Base-by-base conservation (phyloP, 495 filamentous ascomycete species). In the Terfezia boudieri region DNA sequence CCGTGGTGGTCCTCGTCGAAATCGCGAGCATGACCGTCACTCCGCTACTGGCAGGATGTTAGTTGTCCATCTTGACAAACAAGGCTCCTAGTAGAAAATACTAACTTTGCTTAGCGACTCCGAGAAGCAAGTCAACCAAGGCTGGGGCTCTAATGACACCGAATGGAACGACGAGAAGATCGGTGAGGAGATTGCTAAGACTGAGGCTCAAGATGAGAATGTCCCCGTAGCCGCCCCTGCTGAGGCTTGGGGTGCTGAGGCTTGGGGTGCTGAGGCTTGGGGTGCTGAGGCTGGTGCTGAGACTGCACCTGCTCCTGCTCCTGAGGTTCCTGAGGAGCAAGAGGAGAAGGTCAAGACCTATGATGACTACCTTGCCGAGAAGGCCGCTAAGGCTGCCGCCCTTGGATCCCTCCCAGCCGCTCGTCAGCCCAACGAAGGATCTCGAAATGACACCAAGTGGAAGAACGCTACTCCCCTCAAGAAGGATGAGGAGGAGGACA, bases 311-410 rank as follows among this genome's bases (percentile, higher is more conserved):
- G 63, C 55, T 12, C 63, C 56, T 7, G 63, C 55, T 12, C 62
- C 57, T 51, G 59, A 58, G 12, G 56, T 64, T 50, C 64, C 64
- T 20, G 61, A 66, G 23, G 88, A 94, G 71, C 75, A 78, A 50
- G 83, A 86, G 67, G 86, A 92, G 65, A 90, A 90, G 75, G 75
- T 77, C 70, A 83, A 86, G 71, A 86, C 85, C 52, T 90, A 83
- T 70, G 71, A 73, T 60, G 84, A 90, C 60, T 96, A 93, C 70
- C 81, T 88, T 20, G 84, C 80, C 61, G 82, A 96, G 73, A 80
- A 74, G 66, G 85, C 83, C 51, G 82, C 84, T 71, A 86, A 83
- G 72, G 84, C 81, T 69, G 70, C 76, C 35, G 76, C 78, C 60
- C 81, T 98, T 56, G 80, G 79, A 64, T 65, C 66, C 48, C 67